Conservation (phyloP, 108 stramenopile genomes). For the Cylindrotheca closterium region DNA sequence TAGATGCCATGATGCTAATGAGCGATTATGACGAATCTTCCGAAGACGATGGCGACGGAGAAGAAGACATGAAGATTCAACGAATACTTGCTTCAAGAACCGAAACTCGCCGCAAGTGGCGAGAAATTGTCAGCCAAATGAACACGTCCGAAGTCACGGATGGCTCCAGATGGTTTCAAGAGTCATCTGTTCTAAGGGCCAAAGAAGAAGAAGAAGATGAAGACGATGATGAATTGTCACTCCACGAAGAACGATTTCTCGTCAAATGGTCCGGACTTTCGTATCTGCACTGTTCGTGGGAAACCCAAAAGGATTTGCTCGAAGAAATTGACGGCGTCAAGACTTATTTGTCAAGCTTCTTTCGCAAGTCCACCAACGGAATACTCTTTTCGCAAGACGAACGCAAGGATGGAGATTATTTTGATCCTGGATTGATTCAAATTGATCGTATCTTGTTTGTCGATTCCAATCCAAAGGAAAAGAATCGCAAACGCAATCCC, state of each 20-base stretch:
- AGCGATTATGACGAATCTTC: constrained; percentile 41
- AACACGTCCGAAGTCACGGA: constrained; percentile 82
- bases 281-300: constrained; percentile 86
- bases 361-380: constrained; percentile 66
- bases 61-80: constrained; percentile 65
- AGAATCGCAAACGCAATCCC: constrained; percentile 3
- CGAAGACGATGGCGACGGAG: constrained; percentile 60
- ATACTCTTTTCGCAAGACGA: constrained; percentile 71
- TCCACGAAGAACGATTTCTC: constrained; percentile 79
- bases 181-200: no score
- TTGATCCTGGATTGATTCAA: constrained; percentile 75
- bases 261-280: constrained; percentile 80
- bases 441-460: constrained; percentile 84
- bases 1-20: background rate
- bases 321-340: constrained; percentile 72
- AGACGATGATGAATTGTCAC: no score
- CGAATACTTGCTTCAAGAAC: constrained; percentile 67
- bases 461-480: constrained; percentile 18
- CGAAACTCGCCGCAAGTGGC: constrained; percentile 61
- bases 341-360: constrained; percentile 65
- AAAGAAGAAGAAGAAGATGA: constrained; percentile 24
- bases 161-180: constrained; percentile 78
- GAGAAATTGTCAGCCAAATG: constrained; percentile 51
- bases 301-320: constrained; percentile 77
- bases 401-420: constrained; percentile 89